phyloP scores from a whole-genome alignment of 2,329 filamentous ascomycete species.

The Epichloe sp. region DNA sequence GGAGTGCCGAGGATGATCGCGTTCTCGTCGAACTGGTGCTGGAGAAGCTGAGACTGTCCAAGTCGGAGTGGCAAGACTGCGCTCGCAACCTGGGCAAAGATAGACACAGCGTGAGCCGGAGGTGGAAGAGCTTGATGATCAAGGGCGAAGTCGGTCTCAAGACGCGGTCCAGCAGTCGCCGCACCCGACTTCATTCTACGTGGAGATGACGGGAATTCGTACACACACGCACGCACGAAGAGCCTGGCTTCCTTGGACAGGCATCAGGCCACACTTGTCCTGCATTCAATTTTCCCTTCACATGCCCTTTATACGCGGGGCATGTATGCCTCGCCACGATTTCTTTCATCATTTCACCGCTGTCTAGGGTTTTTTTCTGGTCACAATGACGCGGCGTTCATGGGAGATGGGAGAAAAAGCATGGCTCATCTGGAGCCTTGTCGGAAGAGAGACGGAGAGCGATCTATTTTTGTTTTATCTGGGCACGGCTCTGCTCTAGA shows the following conservation, averaged over 20 bases:
- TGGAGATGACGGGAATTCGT: constrained; percentile 22
- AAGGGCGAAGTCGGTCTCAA: constrained; percentile 48
- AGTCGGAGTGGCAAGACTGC: constrained; percentile 55
- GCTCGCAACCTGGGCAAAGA: constrained; percentile 50
- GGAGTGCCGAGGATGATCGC: constrained; percentile 52
- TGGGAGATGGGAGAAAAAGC: too few relatives aligned
- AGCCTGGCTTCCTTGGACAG: not conserved
- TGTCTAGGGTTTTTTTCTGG: not conserved
- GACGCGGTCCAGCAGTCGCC: constrained; percentile 24
- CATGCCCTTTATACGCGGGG: not conserved
- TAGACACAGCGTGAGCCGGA: constrained; percentile 38
- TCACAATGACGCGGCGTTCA: not conserved
- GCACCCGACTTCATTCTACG: constrained; percentile 38
- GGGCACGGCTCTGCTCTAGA: too few relatives aligned
- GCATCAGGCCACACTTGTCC: constrained; percentile 5
- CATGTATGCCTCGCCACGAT: not conserved
- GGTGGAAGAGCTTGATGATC: constrained; percentile 51
- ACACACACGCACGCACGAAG: not conserved
- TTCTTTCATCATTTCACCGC: too few relatives aligned
- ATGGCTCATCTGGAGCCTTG: too few relatives aligned
- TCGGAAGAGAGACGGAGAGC: too few relatives aligned
- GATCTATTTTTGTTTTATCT: too few relatives aligned
- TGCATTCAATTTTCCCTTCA: not conserved
- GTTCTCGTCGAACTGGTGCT: constrained; percentile 54
- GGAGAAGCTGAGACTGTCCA: constrained; percentile 51